Percentiles rank a stretch among this genome's conserved stretches.
phyloP scores from a whole-genome alignment of 140 eudicot genomes.

The Cichorium intybus region DNA sequence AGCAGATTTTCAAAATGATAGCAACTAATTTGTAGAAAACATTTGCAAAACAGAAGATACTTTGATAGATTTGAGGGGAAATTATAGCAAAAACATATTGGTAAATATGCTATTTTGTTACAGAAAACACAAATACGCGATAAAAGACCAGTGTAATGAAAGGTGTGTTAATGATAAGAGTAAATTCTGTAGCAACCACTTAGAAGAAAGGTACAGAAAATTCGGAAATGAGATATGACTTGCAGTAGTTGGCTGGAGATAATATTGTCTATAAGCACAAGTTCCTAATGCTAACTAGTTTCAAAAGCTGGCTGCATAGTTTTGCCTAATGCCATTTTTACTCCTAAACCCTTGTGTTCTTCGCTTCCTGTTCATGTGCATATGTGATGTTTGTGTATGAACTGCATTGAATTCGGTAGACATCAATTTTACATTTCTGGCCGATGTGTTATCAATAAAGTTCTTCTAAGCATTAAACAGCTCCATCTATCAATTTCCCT shows the following conservation, averaged over 20 bases:
- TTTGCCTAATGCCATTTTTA: constrained; percentile 7
- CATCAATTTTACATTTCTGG: background rate
- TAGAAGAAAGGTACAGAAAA: background rate
- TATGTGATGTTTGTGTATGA: background rate
- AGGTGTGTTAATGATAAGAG: background rate
- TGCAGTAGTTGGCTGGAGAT: background rate
- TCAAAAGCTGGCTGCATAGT: background rate
- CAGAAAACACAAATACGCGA: constrained; percentile 11
- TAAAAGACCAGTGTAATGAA: background rate
- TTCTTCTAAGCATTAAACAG: background rate
- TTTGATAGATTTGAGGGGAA: constrained; percentile 5
- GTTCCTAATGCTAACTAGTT: constrained; percentile 3
- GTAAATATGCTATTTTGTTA: constrained; percentile 6
- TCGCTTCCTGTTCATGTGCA: constrained; percentile 11
- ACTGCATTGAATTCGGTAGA: constrained; percentile 1
- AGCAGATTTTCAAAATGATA: background rate
- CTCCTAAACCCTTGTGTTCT: constrained; percentile 15
- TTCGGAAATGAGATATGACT: background rate
- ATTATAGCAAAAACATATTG: constrained; percentile 15
- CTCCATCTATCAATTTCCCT: background rate
- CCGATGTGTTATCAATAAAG: background rate
- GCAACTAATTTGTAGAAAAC: constrained; percentile 9
- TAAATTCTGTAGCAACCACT: constrained; percentile 1
- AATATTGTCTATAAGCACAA: background rate
- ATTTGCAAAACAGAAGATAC: background rate